Evolutionary conservation across 1,284 basidiomycete genomes (phyloP), one percentile per base, ranked within the genome.

Genomic region (Cystobasidium slooffiae): DNA sequence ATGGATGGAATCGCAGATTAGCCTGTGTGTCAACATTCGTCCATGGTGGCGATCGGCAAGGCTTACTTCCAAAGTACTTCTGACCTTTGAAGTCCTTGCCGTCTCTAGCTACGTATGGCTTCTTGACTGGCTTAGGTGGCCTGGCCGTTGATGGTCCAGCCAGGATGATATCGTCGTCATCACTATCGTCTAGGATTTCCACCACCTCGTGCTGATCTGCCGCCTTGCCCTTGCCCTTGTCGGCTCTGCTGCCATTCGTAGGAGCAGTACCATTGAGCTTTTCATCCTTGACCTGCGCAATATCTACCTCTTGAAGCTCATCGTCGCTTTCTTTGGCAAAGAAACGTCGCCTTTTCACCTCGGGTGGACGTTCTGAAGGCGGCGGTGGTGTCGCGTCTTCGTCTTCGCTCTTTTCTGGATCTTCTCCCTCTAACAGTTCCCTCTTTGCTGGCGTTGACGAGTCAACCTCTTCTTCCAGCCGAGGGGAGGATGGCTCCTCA

Each of bases 41-140:
- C 2, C 8, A 39, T 43, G 18, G 14, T 52, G 31, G 41, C 51
- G 46, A 51, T 39, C 22, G 49, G n/a, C 61, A 22, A 31, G 31
- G 24, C 69, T 55, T 47, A 72, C 69, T 63, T 47, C 69, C 69
- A 46, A 72, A 55, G 44, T 72, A 72, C 20, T 55, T 49, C 20
- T 72, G 56, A 51, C 69, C 69, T 22, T 41, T 64, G 51, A 72
- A 72, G 41, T 72, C 69, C 49, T 52, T 72, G 41, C 69, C 69
- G 46, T 72, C 61, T 37, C 69, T 44, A 3, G 61, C 41, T 47
- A 62, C 49, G n/a, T 51, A 46, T 6, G 61, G 7, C 53, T 56
- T 68, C 24, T n/a, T 6, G 7, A 9, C 18, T 10, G 6, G n/a
- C 2, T 41, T 52, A 5, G 18, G 2, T 18, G 31, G 20, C 44